Conservation (phyloP, 805 yeast species). For the Barnettozyma siamensis region DNA sequence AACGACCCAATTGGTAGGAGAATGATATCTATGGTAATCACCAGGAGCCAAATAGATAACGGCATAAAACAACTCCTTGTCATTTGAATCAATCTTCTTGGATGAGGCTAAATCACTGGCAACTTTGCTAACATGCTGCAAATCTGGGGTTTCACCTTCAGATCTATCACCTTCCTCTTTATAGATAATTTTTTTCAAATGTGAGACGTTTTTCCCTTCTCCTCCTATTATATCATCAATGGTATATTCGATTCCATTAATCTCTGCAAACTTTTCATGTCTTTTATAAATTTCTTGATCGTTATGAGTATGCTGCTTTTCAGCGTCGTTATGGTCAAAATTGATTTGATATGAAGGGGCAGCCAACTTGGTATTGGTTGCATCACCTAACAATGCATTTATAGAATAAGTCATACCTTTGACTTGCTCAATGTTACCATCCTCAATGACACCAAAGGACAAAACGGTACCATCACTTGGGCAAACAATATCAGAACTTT, state of each 20-base stretch:
- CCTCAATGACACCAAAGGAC: conserved; percentile 72
- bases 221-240: conserved; percentile 64
- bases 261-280: conserved; percentile 70
- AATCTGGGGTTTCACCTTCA: conserved; percentile 21
- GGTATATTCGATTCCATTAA: conserved; percentile 69
- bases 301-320: conserved; percentile 14
- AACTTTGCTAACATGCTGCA: conserved; percentile 31
- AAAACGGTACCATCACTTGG: conserved; percentile 93
- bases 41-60: conserved; percentile 98
- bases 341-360: conserved; percentile 49
- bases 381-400: conserved; percentile 77
- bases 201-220: conserved; percentile 36
- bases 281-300: conserved; percentile 39
- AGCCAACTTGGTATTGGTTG: conserved; percentile 35
- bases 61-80: conserved; percentile 70
- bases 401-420: conserved; percentile 93
- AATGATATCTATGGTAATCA: conserved; percentile 94
- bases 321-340: conserved; percentile 33
- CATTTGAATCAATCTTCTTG: conserved; percentile 22
- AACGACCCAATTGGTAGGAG: conserved; percentile 95
- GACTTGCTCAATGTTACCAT: conserved; percentile 92
- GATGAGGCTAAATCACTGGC: conserved; percentile 24
- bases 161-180: conserved; percentile 68
- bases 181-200: conserved; percentile 43
- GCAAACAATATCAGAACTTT: conserved; percentile 62